A percentile compares a stretch with the other conserved stretches of the same genome.
Conservation (phyloP, 352 stramenopile species). For the Globisporangium cystogenes region DNA sequence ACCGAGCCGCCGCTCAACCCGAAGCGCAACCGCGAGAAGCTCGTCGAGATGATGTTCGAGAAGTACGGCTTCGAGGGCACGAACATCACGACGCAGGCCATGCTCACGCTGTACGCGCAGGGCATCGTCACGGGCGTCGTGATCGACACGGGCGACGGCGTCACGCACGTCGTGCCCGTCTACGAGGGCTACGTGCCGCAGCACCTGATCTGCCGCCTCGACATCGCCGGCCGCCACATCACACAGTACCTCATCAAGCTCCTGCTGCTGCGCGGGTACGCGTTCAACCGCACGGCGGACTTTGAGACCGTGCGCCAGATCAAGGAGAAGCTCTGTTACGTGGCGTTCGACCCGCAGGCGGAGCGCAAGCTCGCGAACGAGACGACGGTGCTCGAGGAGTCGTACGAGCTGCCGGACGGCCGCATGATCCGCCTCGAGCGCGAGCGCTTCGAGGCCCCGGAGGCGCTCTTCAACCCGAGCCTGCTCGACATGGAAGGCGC, state of each 20-base stretch:
- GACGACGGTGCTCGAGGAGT: slow-evolving; percentile 90
- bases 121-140: slow-evolving; percentile 89
- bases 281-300: slow-evolving; percentile 90
- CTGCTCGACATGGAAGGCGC: slow-evolving; percentile 96
- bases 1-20: slow-evolving; percentile 93
- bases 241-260: slow-evolving; percentile 93
- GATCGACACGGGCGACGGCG: slow-evolving; percentile 91
- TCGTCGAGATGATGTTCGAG: slow-evolving; percentile 93
- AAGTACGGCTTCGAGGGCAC: slow-evolving; percentile 89
- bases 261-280: slow-evolving; percentile 87
- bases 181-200: slow-evolving; percentile 90
- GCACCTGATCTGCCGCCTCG: slow-evolving; percentile 58
- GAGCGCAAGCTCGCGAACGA: slow-evolving; percentile 88
- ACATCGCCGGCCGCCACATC: slow-evolving; percentile 85
- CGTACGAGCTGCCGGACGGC: slow-evolving; percentile 96
- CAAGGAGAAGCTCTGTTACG: slow-evolving; percentile 94
- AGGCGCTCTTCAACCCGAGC: slow-evolving; percentile 96
- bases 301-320: slow-evolving; percentile 93
- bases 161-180: slow-evolving; percentile 90
- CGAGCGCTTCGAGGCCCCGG: slow-evolving; percentile 94
- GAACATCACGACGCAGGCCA: slow-evolving; percentile 91
- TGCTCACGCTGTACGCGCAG: slow-evolving; percentile 92
- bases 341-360: slow-evolving; percentile 83
- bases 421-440: slow-evolving; percentile 92
- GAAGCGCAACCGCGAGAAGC: slow-evolving; percentile 88